These are phyloP conservation scores for Astraeus odoratus DNA, from an alignment of 768 basidiomycete genomes.

Conservation along the genomic window DNA sequence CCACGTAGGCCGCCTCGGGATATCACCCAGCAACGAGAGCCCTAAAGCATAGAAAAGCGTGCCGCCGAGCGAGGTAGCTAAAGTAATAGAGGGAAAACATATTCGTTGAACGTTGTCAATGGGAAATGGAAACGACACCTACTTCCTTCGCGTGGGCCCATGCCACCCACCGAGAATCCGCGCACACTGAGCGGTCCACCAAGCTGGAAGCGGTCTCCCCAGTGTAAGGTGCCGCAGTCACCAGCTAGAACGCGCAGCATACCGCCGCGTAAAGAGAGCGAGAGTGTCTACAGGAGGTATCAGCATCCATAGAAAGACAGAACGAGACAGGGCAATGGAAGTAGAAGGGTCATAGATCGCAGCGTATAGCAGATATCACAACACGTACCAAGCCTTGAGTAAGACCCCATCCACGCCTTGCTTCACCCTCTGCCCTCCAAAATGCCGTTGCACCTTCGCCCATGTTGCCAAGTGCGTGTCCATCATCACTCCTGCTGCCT, in stretches of 20 bases:
- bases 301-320: background rate
- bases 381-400: constrained; percentile 16
- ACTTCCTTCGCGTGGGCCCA: constrained; percentile 78
- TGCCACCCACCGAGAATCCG: constrained; percentile 63
- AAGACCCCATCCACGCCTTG: constrained; percentile 20
- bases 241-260: constrained; percentile 57
- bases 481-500: background rate
- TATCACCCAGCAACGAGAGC: constrained; percentile 63
- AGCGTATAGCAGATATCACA: background rate
- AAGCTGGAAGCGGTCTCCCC: constrained; percentile 85
- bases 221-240: constrained; percentile 36
- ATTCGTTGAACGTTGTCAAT: background rate
- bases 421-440: constrained; percentile 19
- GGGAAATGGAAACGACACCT: constrained; percentile 17
- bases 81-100: background rate
- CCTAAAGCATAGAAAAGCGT: constrained; percentile 78
- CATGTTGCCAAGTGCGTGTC: background rate
- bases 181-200: constrained; percentile 87
- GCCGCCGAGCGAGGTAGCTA: constrained; percentile 83
- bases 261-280: constrained; percentile 67
- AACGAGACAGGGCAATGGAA: background rate
- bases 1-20: constrained; percentile 74
- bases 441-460: constrained; percentile 21
- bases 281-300: constrained; percentile 48
- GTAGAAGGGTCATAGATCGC: background rate